Conservation (phyloP, 176 grass and related monocot genomes). For the Puya raimondii region DNA sequence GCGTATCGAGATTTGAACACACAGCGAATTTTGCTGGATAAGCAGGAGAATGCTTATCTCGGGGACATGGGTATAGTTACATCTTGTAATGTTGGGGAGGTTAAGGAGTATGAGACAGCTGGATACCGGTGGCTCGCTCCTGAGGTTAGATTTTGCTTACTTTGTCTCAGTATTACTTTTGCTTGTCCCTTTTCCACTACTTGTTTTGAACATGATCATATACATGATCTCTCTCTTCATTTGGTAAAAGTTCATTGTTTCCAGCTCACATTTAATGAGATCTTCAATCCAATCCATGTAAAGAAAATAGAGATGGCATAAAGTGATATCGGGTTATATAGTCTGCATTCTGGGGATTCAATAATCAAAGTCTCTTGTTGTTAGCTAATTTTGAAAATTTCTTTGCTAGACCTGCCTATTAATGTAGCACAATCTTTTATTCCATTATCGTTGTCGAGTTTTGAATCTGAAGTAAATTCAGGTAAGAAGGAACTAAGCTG, state of each 20-base stretch:
- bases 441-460: neutral
- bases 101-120: constrained; percentile 88
- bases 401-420: neutral
- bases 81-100: constrained; percentile 86
- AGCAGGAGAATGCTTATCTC: constrained; percentile 76
- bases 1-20: constrained; percentile 81
- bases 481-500: neutral
- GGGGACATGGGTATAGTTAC: constrained; percentile 93
- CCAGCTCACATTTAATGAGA: no score
- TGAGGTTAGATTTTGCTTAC: constrained; percentile 53
- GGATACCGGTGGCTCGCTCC: constrained; percentile 95
- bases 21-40: constrained; percentile 69
- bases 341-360: no score
- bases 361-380: constrained; percentile 1
- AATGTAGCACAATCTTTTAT: neutral
- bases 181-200: neutral
- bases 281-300: no score
- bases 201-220: neutral
- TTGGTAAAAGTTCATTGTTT: neutral
- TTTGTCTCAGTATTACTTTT: neutral
- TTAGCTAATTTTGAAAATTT: neutral
- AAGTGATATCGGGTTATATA: no score
- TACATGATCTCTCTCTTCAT: neutral
- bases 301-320: no score
- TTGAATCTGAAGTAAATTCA: neutral